Evolutionary conservation across 805 yeast genomes (phyloP).

Genomic region (Teunomyces funiuensis): DNA sequence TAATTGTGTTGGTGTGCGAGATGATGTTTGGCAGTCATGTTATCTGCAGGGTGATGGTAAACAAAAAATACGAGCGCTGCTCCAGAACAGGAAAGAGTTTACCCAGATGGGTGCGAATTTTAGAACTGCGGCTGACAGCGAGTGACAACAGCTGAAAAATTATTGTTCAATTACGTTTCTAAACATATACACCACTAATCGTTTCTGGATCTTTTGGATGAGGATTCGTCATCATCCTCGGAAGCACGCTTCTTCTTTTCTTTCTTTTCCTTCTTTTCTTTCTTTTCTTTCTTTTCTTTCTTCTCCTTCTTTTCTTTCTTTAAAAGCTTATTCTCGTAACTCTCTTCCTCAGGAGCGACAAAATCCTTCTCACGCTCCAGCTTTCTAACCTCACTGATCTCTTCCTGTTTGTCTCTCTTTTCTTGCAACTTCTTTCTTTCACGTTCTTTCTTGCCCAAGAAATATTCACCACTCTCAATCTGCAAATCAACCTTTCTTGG

Average conservation of each 20-base stretch:
- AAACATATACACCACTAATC: background rate
- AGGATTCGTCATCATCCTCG: constrained; percentile 8
- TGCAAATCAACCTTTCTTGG: constrained; percentile 97
- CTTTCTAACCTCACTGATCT: constrained; percentile 61
- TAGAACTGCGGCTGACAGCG: too few relatives aligned
- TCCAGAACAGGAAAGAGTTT: constrained; percentile 1
- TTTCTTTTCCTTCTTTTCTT: constrained; percentile 26
- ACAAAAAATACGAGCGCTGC: background rate
- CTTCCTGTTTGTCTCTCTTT: constrained; percentile 76
- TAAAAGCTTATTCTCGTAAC: constrained; percentile 43
- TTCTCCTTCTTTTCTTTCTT: constrained; percentile 28
- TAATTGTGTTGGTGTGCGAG: too few relatives aligned
- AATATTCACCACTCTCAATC: constrained; percentile 97
- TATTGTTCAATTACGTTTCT: background rate
- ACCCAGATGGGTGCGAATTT: constrained; percentile 1
- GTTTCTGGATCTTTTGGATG: constrained; percentile 6
- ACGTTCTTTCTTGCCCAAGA: constrained; percentile 85
- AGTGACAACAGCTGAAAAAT: too few relatives aligned
- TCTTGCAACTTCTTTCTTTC: constrained; percentile 67
- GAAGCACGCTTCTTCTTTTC: constrained; percentile 16
- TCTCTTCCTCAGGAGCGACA: constrained; percentile 81
- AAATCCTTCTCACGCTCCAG: constrained; percentile 74
- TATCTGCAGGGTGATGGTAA: constrained; percentile 3
- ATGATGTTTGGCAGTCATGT: background rate
- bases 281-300: constrained; percentile 22